Evolutionary conservation across 129 eudicot genomes (phyloP).

Genomic region (Helianthus annuus): DNA sequence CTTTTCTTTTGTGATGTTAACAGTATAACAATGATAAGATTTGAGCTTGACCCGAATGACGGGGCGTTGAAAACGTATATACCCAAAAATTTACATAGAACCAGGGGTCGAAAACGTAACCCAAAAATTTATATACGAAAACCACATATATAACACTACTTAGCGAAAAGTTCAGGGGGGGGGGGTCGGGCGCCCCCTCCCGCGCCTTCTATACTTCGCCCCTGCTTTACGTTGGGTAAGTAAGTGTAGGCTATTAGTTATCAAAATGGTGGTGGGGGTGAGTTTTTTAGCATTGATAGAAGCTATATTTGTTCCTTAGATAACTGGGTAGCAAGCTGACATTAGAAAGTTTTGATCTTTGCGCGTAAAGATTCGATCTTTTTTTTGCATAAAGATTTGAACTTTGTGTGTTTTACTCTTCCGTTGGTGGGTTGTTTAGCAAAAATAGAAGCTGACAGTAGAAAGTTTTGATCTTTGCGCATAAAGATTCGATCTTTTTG

Average conservation of each 20-base stretch:
- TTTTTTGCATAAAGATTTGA: background rate
- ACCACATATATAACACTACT: too few species aligned
- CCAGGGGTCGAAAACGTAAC: too few species aligned
- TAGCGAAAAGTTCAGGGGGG: too few species aligned
- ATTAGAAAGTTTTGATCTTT: constrained; percentile 10
- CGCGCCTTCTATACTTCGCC: too few species aligned
- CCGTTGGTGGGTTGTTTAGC: background rate
- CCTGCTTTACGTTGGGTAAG: constrained; percentile 1
- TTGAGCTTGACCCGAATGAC: too few species aligned
- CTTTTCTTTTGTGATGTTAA: constrained; percentile 9
- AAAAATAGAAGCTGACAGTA: background rate
- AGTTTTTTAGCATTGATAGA: background rate
- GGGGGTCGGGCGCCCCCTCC: too few species aligned
- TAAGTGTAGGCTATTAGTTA: background rate
- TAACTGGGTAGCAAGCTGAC: background rate
- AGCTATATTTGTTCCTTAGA: background rate
- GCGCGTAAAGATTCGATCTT: background rate
- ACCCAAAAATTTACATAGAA: too few species aligned
- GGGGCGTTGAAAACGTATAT: too few species aligned
- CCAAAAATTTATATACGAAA: too few species aligned
- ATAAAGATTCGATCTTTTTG: background rate
- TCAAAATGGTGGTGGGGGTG: background rate
- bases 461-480: background rate
- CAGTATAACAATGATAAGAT: background rate
- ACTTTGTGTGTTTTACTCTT: background rate